Percentiles rank a stretch among this genome's conserved stretches.
phyloP scores from a whole-genome alignment of 108 stramenopile species.

The Nitzschia sp. region DNA sequence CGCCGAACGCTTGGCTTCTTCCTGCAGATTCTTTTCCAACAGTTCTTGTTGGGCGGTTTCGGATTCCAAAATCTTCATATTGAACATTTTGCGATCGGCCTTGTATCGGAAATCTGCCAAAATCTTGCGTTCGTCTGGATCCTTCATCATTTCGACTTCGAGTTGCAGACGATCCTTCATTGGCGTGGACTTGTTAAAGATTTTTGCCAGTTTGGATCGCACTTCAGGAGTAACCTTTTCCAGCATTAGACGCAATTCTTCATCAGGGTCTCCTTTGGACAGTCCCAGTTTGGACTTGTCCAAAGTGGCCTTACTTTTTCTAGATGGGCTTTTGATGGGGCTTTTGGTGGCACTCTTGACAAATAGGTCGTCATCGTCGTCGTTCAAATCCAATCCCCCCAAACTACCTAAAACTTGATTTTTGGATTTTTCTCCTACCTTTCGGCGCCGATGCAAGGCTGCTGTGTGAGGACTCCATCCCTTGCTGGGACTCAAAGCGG shows the following conservation, averaged over 20 bases:
- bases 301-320: background rate
- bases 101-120: slow-evolving; percentile 14
- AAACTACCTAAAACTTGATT: slow-evolving; percentile 14
- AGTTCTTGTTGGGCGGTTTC: slow-evolving; percentile 6
- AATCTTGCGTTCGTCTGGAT: slow-evolving; percentile 25
- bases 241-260: background rate
- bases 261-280: background rate
- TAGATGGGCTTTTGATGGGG: background rate
- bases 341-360: background rate
- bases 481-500: slow-evolving; percentile 1
- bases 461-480: slow-evolving; percentile 35
- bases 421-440: background rate
- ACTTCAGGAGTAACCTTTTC: slow-evolving; percentile 19
- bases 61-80: slow-evolving; percentile 5
- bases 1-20: slow-evolving; percentile 13
- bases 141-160: slow-evolving; percentile 37
- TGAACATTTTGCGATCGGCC: slow-evolving; percentile 27
- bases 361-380: slow-evolving; percentile 12
- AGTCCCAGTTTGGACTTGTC: background rate
- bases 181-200: slow-evolving; percentile 21
- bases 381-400: slow-evolving; percentile 10
- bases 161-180: slow-evolving; percentile 35
- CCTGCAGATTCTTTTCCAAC: slow-evolving; percentile 7
- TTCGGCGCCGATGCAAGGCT: slow-evolving; percentile 28
- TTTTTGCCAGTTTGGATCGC: slow-evolving; percentile 8